Evolutionary conservation across 441 rosid genomes (phyloP).

Genomic region (Croton setiger): DNA sequence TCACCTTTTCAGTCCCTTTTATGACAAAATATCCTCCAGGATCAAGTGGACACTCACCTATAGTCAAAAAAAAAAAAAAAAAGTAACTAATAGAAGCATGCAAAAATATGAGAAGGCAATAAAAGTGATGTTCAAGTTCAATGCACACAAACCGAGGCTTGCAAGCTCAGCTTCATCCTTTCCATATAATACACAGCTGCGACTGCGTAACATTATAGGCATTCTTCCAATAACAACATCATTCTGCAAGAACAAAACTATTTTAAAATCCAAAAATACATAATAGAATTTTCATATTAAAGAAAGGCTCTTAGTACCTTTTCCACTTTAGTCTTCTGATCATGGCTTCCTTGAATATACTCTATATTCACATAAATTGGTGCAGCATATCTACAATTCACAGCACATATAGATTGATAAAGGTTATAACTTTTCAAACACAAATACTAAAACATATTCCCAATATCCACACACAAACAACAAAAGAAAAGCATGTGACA

Average conservation of each 20-base stretch:
- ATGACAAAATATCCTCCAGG: conserved; percentile 95
- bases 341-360: conserved; percentile 58
- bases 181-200: conserved; percentile 67
- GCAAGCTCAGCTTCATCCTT: conserved; percentile 96
- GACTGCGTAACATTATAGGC: conserved; percentile 91
- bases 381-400: conserved; percentile 69
- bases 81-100: conserved; percentile 15
- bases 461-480: neutral
- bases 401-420: conserved; percentile 3
- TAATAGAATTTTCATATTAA: neutral
- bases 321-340: conserved; percentile 28
- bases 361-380: conserved; percentile 78
- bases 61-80: conserved; percentile 21
- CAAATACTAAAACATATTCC: no score
- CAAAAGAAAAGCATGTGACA: conserved; percentile 4
- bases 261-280: conserved; percentile 4
- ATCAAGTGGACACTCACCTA: conserved; percentile 97
- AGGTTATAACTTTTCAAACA: no score
- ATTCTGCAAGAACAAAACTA: conserved; percentile 42
- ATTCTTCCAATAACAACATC: conserved; percentile 70
- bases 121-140: conserved; percentile 17
- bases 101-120: conserved; percentile 8
- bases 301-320: conserved; percentile 44
- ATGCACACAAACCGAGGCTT: conserved; percentile 58
- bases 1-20: conserved; percentile 93